Evolutionary conservation across 257 asterid species (phyloP), one percentile per base, ranked within the genome.

Genomic region (Nicotiana attenuata): DNA sequence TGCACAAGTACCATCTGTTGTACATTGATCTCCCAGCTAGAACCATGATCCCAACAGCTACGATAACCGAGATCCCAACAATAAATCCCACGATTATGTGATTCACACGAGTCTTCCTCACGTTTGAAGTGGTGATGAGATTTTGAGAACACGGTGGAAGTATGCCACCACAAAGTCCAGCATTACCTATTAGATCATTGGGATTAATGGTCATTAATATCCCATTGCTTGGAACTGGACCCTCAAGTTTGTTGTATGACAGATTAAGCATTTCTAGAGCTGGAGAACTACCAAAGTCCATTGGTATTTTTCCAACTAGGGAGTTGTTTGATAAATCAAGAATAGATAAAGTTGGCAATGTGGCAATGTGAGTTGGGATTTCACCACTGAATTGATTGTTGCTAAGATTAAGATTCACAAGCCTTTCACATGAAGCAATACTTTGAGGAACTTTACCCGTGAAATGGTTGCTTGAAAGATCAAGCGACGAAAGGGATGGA

Each of bases 141-240:
- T 78, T 76, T 10, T 68, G 80, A 10, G 97, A 80, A 76, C 97
- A 93, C 0, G 93, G 94, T 52, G 91, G 88, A 26, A 92, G 94
- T 68, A 89, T 82, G 22, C 93, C 90, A n/a, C 96, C 97, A 79
- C 97, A 93, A 33, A 91, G 91, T 22, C 97, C 94, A 10, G 89
- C 80, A 73, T 93, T 92, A 38, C 98, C 98, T 10, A 71, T 71
- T 7, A 93, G 93, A 53, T 92, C 93, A 57, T 83, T 84, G 15
- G 93, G 90, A 29, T 91, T 89, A 61, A 91, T 92, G 41, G 97
- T 89, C 84, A 79, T 82, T 81, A 91, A 79, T 71, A 92, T 90
- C 7, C 97, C 96, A 65, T 71, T 88, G 69, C 83, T 86, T 15
- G 98, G 98, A 64, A 93, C 90, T 16, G 93, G 93, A 59, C 98